These are phyloP conservation scores for Tetrapisispora iriomotensis DNA, from an alignment of 805 yeast genomes.

Conservation along the genomic window DNA sequence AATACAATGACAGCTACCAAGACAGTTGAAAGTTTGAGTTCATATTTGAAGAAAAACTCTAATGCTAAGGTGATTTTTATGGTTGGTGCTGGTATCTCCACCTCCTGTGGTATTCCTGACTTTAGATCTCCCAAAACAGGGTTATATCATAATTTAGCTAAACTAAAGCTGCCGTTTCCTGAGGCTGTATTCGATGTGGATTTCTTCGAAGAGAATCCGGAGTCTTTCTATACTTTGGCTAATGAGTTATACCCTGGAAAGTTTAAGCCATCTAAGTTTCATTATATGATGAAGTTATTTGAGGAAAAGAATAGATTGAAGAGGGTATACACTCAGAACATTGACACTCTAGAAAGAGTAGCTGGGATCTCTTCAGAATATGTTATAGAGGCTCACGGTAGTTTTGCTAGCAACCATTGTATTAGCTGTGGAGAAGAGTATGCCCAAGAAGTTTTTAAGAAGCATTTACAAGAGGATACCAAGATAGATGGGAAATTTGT, in stretches of 20 bases:
- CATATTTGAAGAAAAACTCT: slow-evolving; percentile 13
- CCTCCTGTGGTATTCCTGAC: slow-evolving; percentile 92
- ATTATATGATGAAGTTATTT: slow-evolving; percentile 55
- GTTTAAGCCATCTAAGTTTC: slow-evolving; percentile 75
- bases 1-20: neutral
- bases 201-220: slow-evolving; percentile 63
- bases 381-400: slow-evolving; percentile 90
- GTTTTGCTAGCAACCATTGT: slow-evolving; percentile 79
- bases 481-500: slow-evolving; percentile 13
- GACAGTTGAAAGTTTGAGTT: neutral
- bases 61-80: slow-evolving; percentile 46
- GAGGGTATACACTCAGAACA: slow-evolving; percentile 84
- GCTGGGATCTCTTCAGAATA: slow-evolving; percentile 62
- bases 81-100: slow-evolving; percentile 92
- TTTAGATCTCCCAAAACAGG: slow-evolving; percentile 89
- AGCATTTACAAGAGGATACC: slow-evolving; percentile 25
- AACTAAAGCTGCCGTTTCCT: slow-evolving; percentile 74
- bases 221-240: slow-evolving; percentile 77
- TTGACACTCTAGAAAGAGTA: slow-evolving; percentile 80
- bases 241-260: slow-evolving; percentile 83
- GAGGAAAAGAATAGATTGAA: slow-evolving; percentile 53
- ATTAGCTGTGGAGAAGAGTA: slow-evolving; percentile 58
- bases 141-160: slow-evolving; percentile 67
- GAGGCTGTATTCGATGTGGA: slow-evolving; percentile 94
- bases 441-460: slow-evolving; percentile 37